Conservation (phyloP, 331 rosid species). For the Pyracantha coccinea region DNA sequence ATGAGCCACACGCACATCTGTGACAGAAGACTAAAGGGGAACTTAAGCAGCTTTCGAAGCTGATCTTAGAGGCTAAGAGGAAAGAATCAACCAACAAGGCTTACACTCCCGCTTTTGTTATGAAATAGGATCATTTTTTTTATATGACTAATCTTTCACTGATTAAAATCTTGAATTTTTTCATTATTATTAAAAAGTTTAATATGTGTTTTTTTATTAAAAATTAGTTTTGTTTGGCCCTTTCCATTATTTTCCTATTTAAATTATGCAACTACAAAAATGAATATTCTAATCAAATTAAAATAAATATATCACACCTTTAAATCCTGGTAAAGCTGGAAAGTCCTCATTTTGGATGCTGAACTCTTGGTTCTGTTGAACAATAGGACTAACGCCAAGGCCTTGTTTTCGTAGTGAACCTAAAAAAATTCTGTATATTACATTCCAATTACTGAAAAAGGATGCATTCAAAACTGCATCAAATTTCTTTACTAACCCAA, state of each 20-base stretch:
- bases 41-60: too few species aligned
- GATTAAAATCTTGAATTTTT: too few species aligned
- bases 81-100: too few species aligned
- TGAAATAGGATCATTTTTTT: too few species aligned
- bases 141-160: too few species aligned
- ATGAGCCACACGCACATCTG: too few species aligned
- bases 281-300: background rate
- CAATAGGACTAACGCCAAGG: slow-evolving; percentile 85
- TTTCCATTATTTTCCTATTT: background rate
- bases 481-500: slow-evolving; percentile 42
- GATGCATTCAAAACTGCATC: background rate
- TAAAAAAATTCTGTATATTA: slow-evolving; percentile 25
- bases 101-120: too few species aligned
- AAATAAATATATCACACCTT: slow-evolving; percentile 52
- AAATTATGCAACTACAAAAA: background rate
- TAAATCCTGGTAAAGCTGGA: slow-evolving; percentile 94
- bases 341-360: slow-evolving; percentile 96
- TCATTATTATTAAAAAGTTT: too few species aligned
- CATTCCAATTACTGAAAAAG: background rate
- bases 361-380: slow-evolving; percentile 95
- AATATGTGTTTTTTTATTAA: too few species aligned
- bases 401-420: slow-evolving; percentile 97
- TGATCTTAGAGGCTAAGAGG: too few species aligned
- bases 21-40: too few species aligned
- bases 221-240: too few species aligned